A percentile compares a stretch with the other conserved stretches of the same genome.
phyloP scores from a whole-genome alignment of 805 yeast genomes.

The Yarrowia osloensis region DNA sequence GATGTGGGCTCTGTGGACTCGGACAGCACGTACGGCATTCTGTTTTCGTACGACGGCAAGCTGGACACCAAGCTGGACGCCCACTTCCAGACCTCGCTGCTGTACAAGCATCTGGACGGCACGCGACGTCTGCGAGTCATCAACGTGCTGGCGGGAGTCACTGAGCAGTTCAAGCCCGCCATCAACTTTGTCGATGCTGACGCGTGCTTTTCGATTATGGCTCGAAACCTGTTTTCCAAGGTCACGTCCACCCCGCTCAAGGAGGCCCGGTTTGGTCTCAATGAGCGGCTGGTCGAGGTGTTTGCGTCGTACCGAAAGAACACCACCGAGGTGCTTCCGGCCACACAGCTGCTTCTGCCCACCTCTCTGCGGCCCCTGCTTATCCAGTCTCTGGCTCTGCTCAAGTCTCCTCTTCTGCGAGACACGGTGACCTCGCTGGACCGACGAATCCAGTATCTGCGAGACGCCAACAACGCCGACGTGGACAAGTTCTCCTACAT shows the following conservation, averaged over 20 bases:
- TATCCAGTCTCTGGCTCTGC: constrained; percentile 64
- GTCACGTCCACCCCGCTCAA: constrained; percentile 43
- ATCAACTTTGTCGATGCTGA: constrained; percentile 82
- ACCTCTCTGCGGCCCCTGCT: constrained; percentile 74
- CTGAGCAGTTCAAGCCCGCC: constrained; percentile 69
- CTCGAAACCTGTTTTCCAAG: constrained; percentile 53
- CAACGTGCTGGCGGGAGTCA: constrained; percentile 78
- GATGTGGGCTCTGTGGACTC: constrained; percentile 63
- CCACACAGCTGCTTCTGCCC: constrained; percentile 76
- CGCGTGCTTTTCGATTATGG: constrained; percentile 54
- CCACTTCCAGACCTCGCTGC: constrained; percentile 86
- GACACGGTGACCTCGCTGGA: constrained; percentile 60
- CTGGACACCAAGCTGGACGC: constrained; percentile 71
- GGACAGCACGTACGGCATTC: constrained; percentile 67
- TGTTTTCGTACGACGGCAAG: constrained; percentile 75
- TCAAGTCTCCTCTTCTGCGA: constrained; percentile 66
- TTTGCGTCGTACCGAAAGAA: constrained; percentile 60
- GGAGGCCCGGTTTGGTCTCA: constrained; percentile 56
- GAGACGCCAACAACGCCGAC: constrained; percentile 55
- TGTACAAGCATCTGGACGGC: constrained; percentile 80
- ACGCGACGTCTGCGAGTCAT: constrained; percentile 81
- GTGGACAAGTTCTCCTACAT: constrained; percentile 59
- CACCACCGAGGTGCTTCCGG: constrained; percentile 43
- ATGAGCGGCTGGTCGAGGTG: constrained; percentile 55
- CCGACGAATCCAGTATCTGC: constrained; percentile 58